Evolutionary conservation across 495 filamentous ascomycete species (phyloP), one percentile per base, ranked within the genome.

Genomic region (Penicillium macrosclerotiorum): DNA sequence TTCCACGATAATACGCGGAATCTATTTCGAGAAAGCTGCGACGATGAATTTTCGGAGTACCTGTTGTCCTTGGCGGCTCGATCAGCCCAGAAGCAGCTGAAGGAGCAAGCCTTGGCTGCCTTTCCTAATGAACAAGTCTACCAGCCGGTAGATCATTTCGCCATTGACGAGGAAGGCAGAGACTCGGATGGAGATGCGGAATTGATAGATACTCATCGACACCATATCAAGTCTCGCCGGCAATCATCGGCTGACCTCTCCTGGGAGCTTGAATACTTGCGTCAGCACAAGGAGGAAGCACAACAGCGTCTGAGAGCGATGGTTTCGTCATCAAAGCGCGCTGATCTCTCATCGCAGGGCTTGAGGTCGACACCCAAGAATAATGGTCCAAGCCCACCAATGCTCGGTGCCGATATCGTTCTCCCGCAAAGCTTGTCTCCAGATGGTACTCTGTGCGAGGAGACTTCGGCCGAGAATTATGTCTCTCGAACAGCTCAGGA

Each of bases 371-470:
- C 64, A 42, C 64, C 62, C 47, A 78, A 75, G 78, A 82, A 65
- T 9, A 68, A 68, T 32, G 72, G 69, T 8, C 74, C 74, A 5
- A 80, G 73, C 47, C 90, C 91, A 13, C 91, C 90, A 2, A 92
- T 95, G 89, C 79, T 94, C 5, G 91, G 91, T 31, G 51, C 66
- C 18, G 85, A 92, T 42, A 73, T 95, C 39, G 69, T 73, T 16
- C 89, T 95, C 54, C 85, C 88, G 3, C 77, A 78, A 51, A 93
- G 87, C 59, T 68, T 74, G 0, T 93, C 89, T 8, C 91, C 91
- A 0, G 81, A 87, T 52, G 78, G 76, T n/a, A 92, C 89, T 20
- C 76, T 86, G 44, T 84, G 89, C 60, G 87, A 94, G 47, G 78
- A 83, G 16, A 62, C 79, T 29, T 74, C 20, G 20, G 13, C n/a